phyloP scores from a whole-genome alignment of 345 rosid species.

The Orychophragmus violaceus region DNA sequence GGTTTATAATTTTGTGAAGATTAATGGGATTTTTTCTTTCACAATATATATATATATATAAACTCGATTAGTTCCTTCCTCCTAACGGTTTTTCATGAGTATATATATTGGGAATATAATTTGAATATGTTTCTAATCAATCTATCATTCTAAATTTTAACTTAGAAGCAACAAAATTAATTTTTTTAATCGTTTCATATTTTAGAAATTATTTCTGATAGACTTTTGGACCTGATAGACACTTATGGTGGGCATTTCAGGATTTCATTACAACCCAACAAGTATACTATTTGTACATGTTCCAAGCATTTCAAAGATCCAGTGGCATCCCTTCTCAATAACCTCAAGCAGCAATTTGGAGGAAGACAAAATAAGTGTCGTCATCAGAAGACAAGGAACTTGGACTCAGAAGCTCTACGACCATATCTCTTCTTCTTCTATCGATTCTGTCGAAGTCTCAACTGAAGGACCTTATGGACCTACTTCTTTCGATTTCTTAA shows the following conservation, averaged over 20 bases:
- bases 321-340: neutral
- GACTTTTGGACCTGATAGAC: too few species aligned
- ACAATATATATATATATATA: neutral
- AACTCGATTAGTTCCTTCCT: neutral
- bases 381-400: neutral
- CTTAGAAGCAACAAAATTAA: too few species aligned
- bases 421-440: neutral
- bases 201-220: too few species aligned
- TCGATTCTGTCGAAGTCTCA: neutral
- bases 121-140: too few species aligned
- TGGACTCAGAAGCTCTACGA: neutral
- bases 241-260: neutral
- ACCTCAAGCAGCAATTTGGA: neutral
- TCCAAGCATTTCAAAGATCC: neutral
- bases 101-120: neutral
- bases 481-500: neutral
- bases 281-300: neutral
- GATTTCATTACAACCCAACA: neutral
- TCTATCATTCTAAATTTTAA: too few species aligned
- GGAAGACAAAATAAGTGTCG: neutral
- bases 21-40: neutral
- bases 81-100: neutral
- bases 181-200: too few species aligned
- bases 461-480: constrained; percentile 1
- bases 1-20: neutral